These are phyloP conservation scores for Fusarium sp. DNA, from an alignment of 2,329 filamentous ascomycete species.

Conservation along the genomic window DNA sequence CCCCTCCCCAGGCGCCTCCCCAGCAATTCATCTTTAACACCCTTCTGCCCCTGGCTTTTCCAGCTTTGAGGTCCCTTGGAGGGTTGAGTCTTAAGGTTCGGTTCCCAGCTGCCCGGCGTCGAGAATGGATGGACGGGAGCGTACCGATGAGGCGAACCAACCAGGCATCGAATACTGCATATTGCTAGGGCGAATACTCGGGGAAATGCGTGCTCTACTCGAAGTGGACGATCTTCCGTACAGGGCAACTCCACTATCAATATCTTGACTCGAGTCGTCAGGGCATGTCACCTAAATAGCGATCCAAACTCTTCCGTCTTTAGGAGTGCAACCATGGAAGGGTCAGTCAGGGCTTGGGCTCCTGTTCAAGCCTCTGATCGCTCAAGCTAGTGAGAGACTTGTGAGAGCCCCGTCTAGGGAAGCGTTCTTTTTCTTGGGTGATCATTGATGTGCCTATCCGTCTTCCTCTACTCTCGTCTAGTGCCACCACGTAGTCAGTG, in stretches of 20 bases:
- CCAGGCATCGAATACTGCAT: background rate
- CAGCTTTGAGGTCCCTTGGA: constrained; percentile 24
- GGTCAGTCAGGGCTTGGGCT: constrained; percentile 24
- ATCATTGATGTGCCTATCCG: constrained; percentile 38
- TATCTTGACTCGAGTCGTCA: constrained; percentile 43
- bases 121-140: constrained; percentile 23
- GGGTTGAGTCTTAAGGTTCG: constrained; percentile 14
- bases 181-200: constrained; percentile 11
- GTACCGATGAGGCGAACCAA: constrained; percentile 29
- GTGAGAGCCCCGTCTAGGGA: constrained; percentile 8
- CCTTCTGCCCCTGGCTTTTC: constrained; percentile 27
- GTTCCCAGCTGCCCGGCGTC: constrained; percentile 24
- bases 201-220: constrained; percentile 16
- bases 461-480: constrained; percentile 27
- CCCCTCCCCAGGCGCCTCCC: constrained; percentile 15
- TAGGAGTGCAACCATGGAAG: constrained; percentile 18
- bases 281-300: constrained; percentile 15
- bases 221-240: constrained; percentile 20
- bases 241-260: constrained; percentile 29
- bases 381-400: constrained; percentile 20
- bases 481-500: constrained; percentile 43
- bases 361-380: constrained; percentile 11
- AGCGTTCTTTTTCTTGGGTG: constrained; percentile 27
- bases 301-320: constrained; percentile 13
- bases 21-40: constrained; percentile 34